A percentile compares a stretch with the other conserved stretches of the same genome.
These are phyloP conservation scores for Gremmenia infestans DNA, from an alignment of 2,329 filamentous ascomycete species.

Conservation along the genomic window DNA sequence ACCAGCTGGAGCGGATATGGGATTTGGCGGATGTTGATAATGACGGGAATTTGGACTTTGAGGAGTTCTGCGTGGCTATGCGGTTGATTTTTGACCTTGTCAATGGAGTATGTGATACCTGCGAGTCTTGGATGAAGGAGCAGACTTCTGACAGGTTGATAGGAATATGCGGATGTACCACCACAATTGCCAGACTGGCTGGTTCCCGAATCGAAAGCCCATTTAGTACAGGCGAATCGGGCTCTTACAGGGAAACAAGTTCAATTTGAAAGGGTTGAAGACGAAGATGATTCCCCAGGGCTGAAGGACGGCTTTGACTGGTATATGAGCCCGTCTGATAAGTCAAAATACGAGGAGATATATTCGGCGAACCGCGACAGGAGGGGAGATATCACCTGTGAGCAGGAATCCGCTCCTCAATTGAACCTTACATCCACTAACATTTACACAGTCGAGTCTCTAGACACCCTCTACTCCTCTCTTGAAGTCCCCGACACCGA, in stretches of 20 bases:
- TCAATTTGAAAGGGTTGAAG: conserved; percentile 79
- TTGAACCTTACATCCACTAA: conserved; percentile 11
- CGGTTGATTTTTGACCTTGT: conserved; percentile 94
- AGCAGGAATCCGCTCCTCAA: conserved; percentile 31
- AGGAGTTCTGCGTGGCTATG: conserved; percentile 99
- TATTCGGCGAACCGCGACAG: conserved; percentile 88
- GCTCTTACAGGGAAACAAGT: conserved; percentile 75
- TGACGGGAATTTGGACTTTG: conserved; percentile 96
- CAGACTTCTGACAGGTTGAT: conserved; percentile 7
- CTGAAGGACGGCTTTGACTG: conserved; percentile 97
- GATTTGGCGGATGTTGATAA: conserved; percentile 96
- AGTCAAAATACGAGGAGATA: conserved; percentile 93
- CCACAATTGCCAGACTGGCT: conserved; percentile 87
- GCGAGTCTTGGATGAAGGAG: conserved; percentile 2
- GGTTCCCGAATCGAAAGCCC: conserved; percentile 88
- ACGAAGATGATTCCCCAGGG: conserved; percentile 75
- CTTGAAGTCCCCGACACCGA: conserved; percentile 72
- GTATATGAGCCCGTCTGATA: conserved; percentile 95
- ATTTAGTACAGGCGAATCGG: conserved; percentile 77
- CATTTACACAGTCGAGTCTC: conserved; percentile 57
- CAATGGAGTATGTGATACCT: conserved; percentile 67
- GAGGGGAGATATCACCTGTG: conserved; percentile 77
- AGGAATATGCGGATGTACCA: conserved; percentile 92
- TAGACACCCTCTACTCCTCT: conserved; percentile 80
- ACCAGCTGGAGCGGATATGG: conserved; percentile 96